Percentiles rank a stretch among this genome's conserved stretches.
These are phyloP conservation scores for Dothiorella sarmentorum DNA, from an alignment of 2,329 filamentous ascomycete genomes.

Conservation along the genomic window DNA sequence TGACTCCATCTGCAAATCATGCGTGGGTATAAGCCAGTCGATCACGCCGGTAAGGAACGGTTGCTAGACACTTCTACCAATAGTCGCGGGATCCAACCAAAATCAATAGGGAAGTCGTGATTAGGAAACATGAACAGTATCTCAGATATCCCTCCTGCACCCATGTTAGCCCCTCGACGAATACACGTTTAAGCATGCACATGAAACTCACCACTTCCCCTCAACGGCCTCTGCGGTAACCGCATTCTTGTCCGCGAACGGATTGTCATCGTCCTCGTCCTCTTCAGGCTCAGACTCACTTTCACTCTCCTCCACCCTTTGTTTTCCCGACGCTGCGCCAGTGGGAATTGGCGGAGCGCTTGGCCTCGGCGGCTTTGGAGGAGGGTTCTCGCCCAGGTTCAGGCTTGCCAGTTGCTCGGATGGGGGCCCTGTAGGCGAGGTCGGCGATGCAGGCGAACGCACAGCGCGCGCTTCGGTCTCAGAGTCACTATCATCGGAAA, in stretches of 20 bases:
- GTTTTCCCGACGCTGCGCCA: conserved; percentile 33
- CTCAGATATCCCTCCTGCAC: conserved; percentile 14
- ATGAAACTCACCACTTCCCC: conserved; percentile 21
- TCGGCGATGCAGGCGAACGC: conserved; percentile 8
- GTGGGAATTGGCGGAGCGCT: conserved; percentile 34
- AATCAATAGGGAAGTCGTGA: conserved; percentile 7
- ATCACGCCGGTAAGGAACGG: not conserved
- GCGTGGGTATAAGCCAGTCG: not conserved
- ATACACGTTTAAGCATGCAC: no score
- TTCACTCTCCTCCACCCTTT: conserved; percentile 51
- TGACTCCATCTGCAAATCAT: not conserved
- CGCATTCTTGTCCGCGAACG: conserved; percentile 80
- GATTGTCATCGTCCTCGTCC: conserved; percentile 78
- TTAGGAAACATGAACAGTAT: not conserved
- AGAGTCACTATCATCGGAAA: conserved; percentile 68
- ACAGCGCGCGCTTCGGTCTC: conserved; percentile 48
- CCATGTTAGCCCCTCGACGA: not conserved
- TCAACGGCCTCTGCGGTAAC: conserved; percentile 48
- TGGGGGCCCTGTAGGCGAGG: conserved; percentile 21
- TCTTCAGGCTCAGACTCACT: conserved; percentile 56
- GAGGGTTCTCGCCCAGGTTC: conserved; percentile 41
- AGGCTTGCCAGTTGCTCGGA: conserved; percentile 46
- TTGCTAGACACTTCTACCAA: not conserved
- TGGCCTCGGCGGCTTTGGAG: conserved; percentile 49
- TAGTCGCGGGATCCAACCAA: not conserved